Percentiles rank a stretch among this genome's conserved stretches.
phyloP scores from a whole-genome alignment of 495 filamentous ascomycete genomes.

The Lasiosphaeria miniovina region DNA sequence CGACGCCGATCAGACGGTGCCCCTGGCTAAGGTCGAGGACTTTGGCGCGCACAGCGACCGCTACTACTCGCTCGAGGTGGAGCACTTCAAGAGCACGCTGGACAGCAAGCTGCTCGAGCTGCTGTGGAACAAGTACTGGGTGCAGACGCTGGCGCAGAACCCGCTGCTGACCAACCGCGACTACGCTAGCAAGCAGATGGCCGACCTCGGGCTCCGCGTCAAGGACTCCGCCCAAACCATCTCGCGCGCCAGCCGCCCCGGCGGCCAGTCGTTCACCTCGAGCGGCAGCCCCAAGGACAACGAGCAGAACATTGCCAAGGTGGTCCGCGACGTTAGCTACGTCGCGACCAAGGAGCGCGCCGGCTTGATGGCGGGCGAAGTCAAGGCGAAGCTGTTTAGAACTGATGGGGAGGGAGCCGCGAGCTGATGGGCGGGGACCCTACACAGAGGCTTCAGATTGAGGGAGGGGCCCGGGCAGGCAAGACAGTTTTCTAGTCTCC shows the following conservation, averaged over 20 bases:
- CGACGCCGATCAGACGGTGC: constrained; percentile 69
- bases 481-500: no score
- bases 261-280: constrained; percentile 15
- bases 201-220: constrained; percentile 80
- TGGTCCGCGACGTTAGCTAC: constrained; percentile 74
- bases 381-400: constrained; percentile 82
- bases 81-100: constrained; percentile 88
- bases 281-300: constrained; percentile 14
- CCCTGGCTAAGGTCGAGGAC: constrained; percentile 87
- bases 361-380: constrained; percentile 74
- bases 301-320: constrained; percentile 71
- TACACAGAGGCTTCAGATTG: no score
- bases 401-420: no score
- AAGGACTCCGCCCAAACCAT: constrained; percentile 55
- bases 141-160: constrained; percentile 92
- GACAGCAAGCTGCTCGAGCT: constrained; percentile 81
- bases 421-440: no score
- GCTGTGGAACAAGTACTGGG: constrained; percentile 99
- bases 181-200: constrained; percentile 87
- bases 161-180: constrained; percentile 92
- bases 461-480: no score
- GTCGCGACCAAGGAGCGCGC: constrained; percentile 83
- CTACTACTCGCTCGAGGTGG: constrained; percentile 89
- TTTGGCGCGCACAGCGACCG: constrained; percentile 87
- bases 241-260: constrained; percentile 30